phyloP scores from a whole-genome alignment of 306 rosid species.

The Dicorynia guianensis region DNA sequence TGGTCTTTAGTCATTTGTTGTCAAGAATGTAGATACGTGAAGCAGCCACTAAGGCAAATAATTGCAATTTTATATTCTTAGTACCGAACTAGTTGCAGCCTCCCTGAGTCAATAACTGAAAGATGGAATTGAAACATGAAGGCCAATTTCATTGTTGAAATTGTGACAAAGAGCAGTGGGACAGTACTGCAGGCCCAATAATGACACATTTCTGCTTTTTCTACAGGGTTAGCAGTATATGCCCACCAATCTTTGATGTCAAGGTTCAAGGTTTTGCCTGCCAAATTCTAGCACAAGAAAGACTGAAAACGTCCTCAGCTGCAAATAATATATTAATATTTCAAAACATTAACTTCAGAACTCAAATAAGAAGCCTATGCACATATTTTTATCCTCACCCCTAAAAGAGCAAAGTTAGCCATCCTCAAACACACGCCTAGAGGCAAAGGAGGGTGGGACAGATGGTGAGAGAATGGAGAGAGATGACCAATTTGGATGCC shows the following conservation, averaged over 20 bases:
- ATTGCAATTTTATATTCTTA: constrained; percentile 43
- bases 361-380: constrained; percentile 43
- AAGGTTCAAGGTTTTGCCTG: constrained; percentile 40
- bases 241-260: constrained; percentile 41
- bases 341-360: constrained; percentile 37
- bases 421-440: neutral
- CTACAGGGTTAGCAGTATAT: constrained; percentile 28
- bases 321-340: neutral
- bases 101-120: constrained; percentile 45
- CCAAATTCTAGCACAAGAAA: constrained; percentile 33
- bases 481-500: constrained; percentile 38
- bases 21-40: constrained; percentile 33
- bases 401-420: constrained; percentile 17
- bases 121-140: constrained; percentile 31
- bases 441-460: constrained; percentile 2
- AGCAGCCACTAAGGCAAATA: constrained; percentile 49
- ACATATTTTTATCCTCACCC: constrained; percentile 31
- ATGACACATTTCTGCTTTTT: constrained; percentile 17
- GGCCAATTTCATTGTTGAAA: constrained; percentile 33
- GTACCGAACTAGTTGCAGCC: constrained; percentile 51
- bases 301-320: constrained; percentile 23
- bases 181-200: constrained; percentile 37
- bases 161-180: constrained; percentile 48
- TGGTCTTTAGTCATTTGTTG: constrained; percentile 1
- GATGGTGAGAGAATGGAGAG: constrained; percentile 68